Evolutionary conservation across 140 eudicot genomes (phyloP), one percentile per base, ranked within the genome.

Genomic region (Senecio squalidus): DNA sequence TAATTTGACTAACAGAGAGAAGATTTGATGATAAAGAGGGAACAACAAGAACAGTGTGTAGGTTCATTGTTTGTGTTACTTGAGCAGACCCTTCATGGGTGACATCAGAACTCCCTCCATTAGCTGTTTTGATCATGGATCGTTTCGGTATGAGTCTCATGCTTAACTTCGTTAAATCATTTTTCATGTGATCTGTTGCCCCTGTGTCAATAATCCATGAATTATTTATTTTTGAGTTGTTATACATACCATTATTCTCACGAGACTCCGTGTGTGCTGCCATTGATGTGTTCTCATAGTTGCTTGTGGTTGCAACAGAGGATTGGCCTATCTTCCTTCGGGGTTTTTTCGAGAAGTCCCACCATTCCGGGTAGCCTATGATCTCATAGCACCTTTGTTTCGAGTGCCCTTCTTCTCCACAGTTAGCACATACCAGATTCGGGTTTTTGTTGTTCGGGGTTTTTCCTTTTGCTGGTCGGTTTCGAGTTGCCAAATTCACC

Each of bases 331-430:
- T 3, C 24, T 46, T 46, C 26, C 53, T 46, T 16, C 27, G 53
- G 14, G 53, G 24, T 47, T 47, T 21, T 11, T 38, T n/a, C n/a
- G n/a, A n/a, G n/a, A n/a, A n/a, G n/a, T n/a, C n/a, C n/a, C n/a
- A n/a, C n/a, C n/a, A n/a, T n/a, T n/a, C n/a, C n/a, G n/a, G n/a
- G n/a, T n/a, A n/a, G n/a, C n/a, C n/a, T n/a, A n/a, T n/a, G n/a
- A 38, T 38, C n/a, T 38, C 44, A 38, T 38, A 38, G 44, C 44
- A 38, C n/a, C 44, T 38, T 38, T 38, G 6, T 38, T 38, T 38
- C 44, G 44, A 38, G 44, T 38, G 44, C 44, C 44, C 44, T 38
- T 38, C 44, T 38, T 38, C 44, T 38, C 44, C 44, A 38, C 44
- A 38, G 44, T 38, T 4, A 11, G 44, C n/a, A 38, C 44, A 38